Evolutionary conservation across 2,329 filamentous ascomycete genomes (phyloP).

Genomic region (Emergomyces pasteurianus): DNA sequence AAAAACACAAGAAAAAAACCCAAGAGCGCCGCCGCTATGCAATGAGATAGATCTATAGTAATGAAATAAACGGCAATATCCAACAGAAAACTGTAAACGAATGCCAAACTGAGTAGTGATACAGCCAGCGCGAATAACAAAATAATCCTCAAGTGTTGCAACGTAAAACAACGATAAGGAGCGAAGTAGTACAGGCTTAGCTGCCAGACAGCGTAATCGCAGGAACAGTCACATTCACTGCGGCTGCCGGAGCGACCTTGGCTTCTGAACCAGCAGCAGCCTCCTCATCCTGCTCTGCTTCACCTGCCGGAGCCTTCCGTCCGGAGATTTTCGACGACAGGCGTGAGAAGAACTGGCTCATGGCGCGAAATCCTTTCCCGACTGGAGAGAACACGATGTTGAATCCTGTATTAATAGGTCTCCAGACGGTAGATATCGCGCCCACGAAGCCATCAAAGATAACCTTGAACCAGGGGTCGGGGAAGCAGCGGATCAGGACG

Average conservation of each 20-base stretch:
- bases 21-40: constrained; percentile 2
- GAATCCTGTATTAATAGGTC: constrained; percentile 24
- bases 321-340: constrained; percentile 7
- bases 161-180: neutral
- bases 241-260: neutral
- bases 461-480: constrained; percentile 48
- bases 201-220: neutral
- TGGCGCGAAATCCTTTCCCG: constrained; percentile 15
- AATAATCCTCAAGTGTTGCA: neutral
- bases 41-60: neutral
- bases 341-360: constrained; percentile 16
- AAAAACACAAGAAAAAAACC: neutral
- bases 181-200: neutral
- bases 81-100: neutral
- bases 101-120: neutral
- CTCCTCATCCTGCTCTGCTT: constrained; percentile 14
- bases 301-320: constrained; percentile 4
- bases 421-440: constrained; percentile 42
- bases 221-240: neutral
- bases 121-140: neutral
- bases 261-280: constrained; percentile 1
- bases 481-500: constrained; percentile 67
- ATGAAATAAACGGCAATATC: neutral
- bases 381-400: constrained; percentile 20
- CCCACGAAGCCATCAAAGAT: constrained; percentile 40